Conservation (phyloP, 2,329 filamentous ascomycete species). For the Chrysosporium queenslandicum region DNA sequence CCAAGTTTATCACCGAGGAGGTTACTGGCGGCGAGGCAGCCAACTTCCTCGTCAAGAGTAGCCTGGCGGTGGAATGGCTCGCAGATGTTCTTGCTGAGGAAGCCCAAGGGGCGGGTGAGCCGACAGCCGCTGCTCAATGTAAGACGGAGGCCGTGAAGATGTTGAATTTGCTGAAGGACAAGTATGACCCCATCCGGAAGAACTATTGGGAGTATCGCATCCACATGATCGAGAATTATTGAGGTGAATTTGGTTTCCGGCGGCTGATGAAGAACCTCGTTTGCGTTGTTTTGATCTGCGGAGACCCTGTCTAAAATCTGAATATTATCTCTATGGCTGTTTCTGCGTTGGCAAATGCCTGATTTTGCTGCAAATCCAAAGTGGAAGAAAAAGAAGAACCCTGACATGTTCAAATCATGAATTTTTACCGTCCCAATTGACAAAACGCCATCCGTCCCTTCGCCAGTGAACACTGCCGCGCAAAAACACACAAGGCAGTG, state of each 20-base stretch:
- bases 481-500: background rate
- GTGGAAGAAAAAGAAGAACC: background rate
- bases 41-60: slow-evolving; percentile 45
- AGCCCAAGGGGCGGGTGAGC: slow-evolving; percentile 36
- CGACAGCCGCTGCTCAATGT: slow-evolving; percentile 28
- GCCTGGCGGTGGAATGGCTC: slow-evolving; percentile 47
- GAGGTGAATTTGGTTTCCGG: background rate
- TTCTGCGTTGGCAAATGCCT: background rate
- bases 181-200: slow-evolving; percentile 81
- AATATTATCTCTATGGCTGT: background rate
- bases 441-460: slow-evolving; percentile 3
- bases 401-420: background rate
- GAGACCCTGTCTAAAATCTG: background rate
- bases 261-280: too few relatives aligned
- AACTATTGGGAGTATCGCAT: slow-evolving; percentile 86
- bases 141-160: slow-evolving; percentile 54
- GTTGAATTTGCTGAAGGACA: slow-evolving; percentile 63
- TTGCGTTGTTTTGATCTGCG: too few relatives aligned
- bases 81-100: slow-evolving; percentile 38
- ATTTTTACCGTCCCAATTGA: background rate
- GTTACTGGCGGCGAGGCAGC: slow-evolving; percentile 23
- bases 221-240: slow-evolving; percentile 19
- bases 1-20: slow-evolving; percentile 44
- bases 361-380: background rate
- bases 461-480: background rate